Evolutionary conservation across 306 rosid species (phyloP).

Genomic region (Comarum palustre): DNA sequence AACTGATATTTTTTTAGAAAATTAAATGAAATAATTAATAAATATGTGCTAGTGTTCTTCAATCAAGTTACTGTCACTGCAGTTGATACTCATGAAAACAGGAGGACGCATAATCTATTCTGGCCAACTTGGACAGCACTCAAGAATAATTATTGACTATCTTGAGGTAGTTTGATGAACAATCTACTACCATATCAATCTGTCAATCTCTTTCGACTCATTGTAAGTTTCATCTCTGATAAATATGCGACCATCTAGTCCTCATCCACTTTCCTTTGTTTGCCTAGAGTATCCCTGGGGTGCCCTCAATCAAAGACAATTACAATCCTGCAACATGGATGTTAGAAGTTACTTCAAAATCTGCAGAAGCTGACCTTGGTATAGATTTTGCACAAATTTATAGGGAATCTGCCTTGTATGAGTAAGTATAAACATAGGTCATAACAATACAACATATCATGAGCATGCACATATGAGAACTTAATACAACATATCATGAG

Average conservation of each 20-base stretch:
- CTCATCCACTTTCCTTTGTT: slow-evolving; percentile 17
- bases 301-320: slow-evolving; percentile 55
- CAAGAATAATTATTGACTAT: slow-evolving; percentile 55
- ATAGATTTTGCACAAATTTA: slow-evolving; percentile 62
- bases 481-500: neutral
- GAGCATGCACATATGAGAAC: neutral
- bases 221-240: neutral
- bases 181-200: neutral
- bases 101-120: slow-evolving; percentile 69
- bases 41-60: neutral
- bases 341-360: slow-evolving; percentile 55
- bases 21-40: neutral
- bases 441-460: neutral
- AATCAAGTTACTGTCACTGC: slow-evolving; percentile 28
- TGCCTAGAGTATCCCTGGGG: slow-evolving; percentile 56
- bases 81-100: slow-evolving; percentile 73
- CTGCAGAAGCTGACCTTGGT: slow-evolving; percentile 49
- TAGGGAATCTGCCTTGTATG: slow-evolving; percentile 41
- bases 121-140: slow-evolving; percentile 59
- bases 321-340: slow-evolving; percentile 78
- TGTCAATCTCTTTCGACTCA: neutral
- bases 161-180: slow-evolving; percentile 52
- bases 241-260: slow-evolving; percentile 6
- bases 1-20: neutral
- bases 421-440: slow-evolving; percentile 32